phyloP scores from a whole-genome alignment of 257 asterid species.

The Ilex asprella region DNA sequence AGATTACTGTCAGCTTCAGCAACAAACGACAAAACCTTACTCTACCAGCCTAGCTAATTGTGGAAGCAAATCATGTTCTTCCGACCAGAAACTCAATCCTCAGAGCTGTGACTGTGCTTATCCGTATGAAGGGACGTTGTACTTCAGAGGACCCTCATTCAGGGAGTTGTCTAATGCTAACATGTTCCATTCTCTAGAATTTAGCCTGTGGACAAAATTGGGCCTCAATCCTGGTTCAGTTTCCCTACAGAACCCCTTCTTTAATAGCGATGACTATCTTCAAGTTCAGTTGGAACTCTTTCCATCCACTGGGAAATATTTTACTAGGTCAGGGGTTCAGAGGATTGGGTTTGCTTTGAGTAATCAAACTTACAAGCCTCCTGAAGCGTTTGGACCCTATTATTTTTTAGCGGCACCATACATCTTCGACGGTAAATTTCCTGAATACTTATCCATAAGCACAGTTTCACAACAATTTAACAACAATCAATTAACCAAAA shows the following conservation, averaged over 20 bases:
- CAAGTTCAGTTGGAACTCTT: slow-evolving; percentile 75
- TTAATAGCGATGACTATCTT: slow-evolving; percentile 79
- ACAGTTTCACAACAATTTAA: neutral
- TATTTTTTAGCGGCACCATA: slow-evolving; percentile 74
- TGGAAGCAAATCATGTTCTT: slow-evolving; percentile 59
- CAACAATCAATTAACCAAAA: slow-evolving; percentile 1
- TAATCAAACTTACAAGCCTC: slow-evolving; percentile 93
- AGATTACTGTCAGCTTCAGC: slow-evolving; percentile 74
- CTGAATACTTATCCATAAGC: neutral
- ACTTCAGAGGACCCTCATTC: slow-evolving; percentile 84
- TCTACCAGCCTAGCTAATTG: slow-evolving; percentile 89
- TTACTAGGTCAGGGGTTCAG: slow-evolving; percentile 66
- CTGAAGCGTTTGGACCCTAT: slow-evolving; percentile 84
- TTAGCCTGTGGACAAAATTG: slow-evolving; percentile 85
- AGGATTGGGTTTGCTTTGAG: slow-evolving; percentile 73
- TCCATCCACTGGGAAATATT: slow-evolving; percentile 57
- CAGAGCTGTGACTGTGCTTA: slow-evolving; percentile 89
- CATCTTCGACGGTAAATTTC: slow-evolving; percentile 46
- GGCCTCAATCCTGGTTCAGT: slow-evolving; percentile 76
- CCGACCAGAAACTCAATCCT: slow-evolving; percentile 65
- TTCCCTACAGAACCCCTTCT: slow-evolving; percentile 74
- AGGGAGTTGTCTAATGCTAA: slow-evolving; percentile 75
- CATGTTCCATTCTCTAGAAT: slow-evolving; percentile 70
- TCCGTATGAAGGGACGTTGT: slow-evolving; percentile 81
- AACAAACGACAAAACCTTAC: slow-evolving; percentile 56